Percentiles rank a stretch among this genome's conserved stretches.
Conservation (phyloP, 148 eudicot genomes). For the Chenopodium suecicum region DNA sequence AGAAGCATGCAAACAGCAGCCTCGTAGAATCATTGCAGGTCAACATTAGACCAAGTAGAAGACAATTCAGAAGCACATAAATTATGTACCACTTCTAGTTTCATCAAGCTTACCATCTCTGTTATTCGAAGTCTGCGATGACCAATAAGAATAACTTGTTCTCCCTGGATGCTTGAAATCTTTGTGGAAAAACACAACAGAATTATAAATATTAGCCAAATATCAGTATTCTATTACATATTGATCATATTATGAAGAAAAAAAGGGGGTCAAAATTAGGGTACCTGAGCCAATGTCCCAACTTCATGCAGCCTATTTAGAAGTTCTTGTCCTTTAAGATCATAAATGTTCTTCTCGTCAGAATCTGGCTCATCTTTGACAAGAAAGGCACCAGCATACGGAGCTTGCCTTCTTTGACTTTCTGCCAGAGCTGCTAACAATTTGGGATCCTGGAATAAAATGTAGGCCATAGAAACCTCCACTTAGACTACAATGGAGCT, state of each 20-base stretch:
- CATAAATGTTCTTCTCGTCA: constrained; percentile 70
- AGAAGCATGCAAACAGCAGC: constrained; percentile 10
- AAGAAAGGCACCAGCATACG: constrained; percentile 96
- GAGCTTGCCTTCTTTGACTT: constrained; percentile 85
- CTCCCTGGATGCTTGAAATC: constrained; percentile 93
- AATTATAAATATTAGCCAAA: constrained; percentile 10
- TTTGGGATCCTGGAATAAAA: constrained; percentile 72
- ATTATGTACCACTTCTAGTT: neutral
- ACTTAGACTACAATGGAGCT: neutral
- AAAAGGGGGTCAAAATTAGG: neutral
- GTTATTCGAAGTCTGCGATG: constrained; percentile 88
- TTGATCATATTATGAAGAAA: too few species aligned
- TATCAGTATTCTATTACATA: neutral
- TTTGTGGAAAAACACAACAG: constrained; percentile 20
- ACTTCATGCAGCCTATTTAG: constrained; percentile 85
- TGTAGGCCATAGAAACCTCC: constrained; percentile 9
- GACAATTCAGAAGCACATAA: neutral
- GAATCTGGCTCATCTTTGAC: constrained; percentile 80
- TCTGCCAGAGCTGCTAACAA: constrained; percentile 84
- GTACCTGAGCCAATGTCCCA: constrained; percentile 95
- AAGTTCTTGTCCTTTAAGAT: constrained; percentile 87
- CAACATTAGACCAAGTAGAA: neutral
- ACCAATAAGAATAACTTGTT: constrained; percentile 89
- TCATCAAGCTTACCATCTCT: constrained; percentile 67
- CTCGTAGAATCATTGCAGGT: neutral